Conservation (phyloP, 371 early-diverging fungal genomes). For the Chytridiales sp. region DNA sequence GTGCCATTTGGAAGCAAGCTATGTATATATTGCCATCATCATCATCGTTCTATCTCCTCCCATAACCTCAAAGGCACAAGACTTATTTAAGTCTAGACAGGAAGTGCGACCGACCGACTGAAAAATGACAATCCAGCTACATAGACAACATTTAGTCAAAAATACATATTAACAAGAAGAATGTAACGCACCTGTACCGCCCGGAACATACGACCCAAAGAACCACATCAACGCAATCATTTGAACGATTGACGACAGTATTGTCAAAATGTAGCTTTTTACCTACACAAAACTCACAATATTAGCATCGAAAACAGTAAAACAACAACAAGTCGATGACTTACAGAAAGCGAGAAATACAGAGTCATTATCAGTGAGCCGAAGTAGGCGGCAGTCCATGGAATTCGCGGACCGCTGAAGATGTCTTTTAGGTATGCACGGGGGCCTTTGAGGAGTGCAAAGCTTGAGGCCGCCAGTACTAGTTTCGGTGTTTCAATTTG, state of each 20-base stretch:
- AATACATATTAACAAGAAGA: too few species aligned
- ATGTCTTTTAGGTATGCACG: slow-evolving; percentile 60
- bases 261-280: slow-evolving; percentile 55
- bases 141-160: too few species aligned
- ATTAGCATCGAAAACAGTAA: neutral
- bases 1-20: too few species aligned
- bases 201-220: slow-evolving; percentile 58
- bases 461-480: slow-evolving; percentile 42
- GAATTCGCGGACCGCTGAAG: slow-evolving; percentile 57
- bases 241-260: slow-evolving; percentile 60
- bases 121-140: too few species aligned
- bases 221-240: slow-evolving; percentile 62
- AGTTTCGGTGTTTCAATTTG: too few species aligned
- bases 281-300: slow-evolving; percentile 7
- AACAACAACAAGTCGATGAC: neutral
- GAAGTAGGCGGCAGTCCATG: slow-evolving; percentile 60
- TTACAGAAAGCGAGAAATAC: slow-evolving; percentile 50
- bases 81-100: too few species aligned
- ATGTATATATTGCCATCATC: too few species aligned
- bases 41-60: too few species aligned
- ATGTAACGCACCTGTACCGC: slow-evolving; percentile 29
- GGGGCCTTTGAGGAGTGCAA: slow-evolving; percentile 66
- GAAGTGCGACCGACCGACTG: too few species aligned
- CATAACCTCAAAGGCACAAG: too few species aligned
- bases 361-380: slow-evolving; percentile 63